Evolutionary conservation across 2,329 filamentous ascomycete genomes (phyloP).

Genomic region (Diaporthe sp.): DNA sequence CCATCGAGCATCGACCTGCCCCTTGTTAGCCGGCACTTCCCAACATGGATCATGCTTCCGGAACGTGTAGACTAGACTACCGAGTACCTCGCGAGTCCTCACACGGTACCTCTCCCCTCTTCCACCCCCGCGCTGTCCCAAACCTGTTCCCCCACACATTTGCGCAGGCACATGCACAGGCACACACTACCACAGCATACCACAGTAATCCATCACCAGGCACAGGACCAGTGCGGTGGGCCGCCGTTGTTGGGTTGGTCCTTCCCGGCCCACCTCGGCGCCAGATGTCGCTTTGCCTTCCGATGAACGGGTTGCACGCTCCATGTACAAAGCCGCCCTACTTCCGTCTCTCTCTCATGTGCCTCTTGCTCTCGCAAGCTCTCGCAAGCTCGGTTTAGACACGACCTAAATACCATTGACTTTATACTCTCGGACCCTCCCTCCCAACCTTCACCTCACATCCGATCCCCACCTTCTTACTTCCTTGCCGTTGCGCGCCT

Average conservation of each 20-base stretch:
- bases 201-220: neutral
- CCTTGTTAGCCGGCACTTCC: constrained; percentile 15
- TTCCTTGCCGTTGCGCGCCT: neutral
- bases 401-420: neutral
- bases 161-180: neutral
- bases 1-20: neutral
- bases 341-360: constrained; percentile 3
- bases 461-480: neutral
- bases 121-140: neutral
- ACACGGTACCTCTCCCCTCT: neutral
- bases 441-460: neutral
- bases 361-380: neutral
- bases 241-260: constrained; percentile 9
- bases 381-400: neutral
- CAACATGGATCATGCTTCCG: constrained; percentile 24
- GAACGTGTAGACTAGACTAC: no score
- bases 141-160: neutral
- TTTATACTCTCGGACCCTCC: neutral
- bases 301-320: neutral
- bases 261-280: neutral
- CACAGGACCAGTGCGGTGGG: constrained; percentile 9
- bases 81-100: no score
- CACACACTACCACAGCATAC: neutral
- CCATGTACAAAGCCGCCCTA: neutral
- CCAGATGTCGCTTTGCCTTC: neutral